Base-by-base conservation (phyloP, 768 basidiomycete genomes). In the Podaxis carcinomalis region DNA sequence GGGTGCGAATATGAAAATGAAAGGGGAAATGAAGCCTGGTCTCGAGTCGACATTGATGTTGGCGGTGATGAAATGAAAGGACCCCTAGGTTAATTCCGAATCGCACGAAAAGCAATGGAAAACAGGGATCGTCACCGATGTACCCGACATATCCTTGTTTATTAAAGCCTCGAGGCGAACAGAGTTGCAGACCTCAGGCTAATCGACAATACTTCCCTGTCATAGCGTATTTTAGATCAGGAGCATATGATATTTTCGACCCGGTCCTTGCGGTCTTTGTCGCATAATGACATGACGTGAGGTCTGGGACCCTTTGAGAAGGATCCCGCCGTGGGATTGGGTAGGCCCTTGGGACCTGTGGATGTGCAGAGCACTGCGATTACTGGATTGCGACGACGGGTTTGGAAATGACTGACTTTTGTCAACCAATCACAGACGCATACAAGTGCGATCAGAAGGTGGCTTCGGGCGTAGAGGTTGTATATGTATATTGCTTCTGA, bases 201-300 rank as follows among this genome's bases (percentile, higher is more conserved):
- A 49, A 49, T 21, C 21, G 9, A 49, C 9, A 49, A 49, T 27
- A 27, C 47, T 23, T n/a, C 11, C 37, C 39, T 42, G 23, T 35
- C 56, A 13, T 13, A 27, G 28, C 25, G 25, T 3, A 36, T 50
- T 14, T 14, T 21, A 21, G 21, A 16, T 16, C 47, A 16, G 50
- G 32, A 21, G 19, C 19, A 49, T 25, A 25, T 25, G 47, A 19
- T 42, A 25, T 19, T 25, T 42, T 36, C 46, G 13, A 14, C 51
- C 28, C 32, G 59, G 51, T 53, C 5, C 51, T 44, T 42, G 51
- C 42, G 42, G 51, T 51, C 21, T 46, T 53, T 32, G 40, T 36
- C 51, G 40, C 59, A 39, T 44, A 35, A 49, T 57, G 37, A 40
- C 21, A n/a, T 46, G 51, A 53, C 59, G 37, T 60, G 59, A 59